Base-by-base conservation (phyloP, 2,329 filamentous ascomycete genomes). In the Colletotrichum endophyticum region DNA sequence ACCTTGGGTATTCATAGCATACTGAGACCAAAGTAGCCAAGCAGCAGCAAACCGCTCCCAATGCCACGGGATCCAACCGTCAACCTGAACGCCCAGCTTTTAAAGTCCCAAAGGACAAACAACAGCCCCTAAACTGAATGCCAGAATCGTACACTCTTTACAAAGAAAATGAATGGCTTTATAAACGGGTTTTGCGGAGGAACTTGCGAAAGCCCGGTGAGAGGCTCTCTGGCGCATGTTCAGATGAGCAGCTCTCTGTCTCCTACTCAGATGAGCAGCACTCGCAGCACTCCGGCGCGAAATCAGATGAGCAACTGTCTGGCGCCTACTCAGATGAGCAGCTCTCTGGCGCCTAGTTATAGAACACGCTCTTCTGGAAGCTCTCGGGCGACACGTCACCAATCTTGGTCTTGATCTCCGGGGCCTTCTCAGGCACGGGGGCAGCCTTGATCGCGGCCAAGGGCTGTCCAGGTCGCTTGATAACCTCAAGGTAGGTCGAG, bases 401-500 rank as follows among this genome's bases (percentile, higher is more conserved):
- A 66, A 88, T 87, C 83, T 89, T 90, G 73, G 86, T 85, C 22
- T 85, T 85, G 56, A 88, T 82, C 30, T 76, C 74, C 19, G 74
- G 74, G 7, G 64, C 74, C 72, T 67, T 72, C 62, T 66, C 61
- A 1, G 82, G 80, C 11, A 83, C 87, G 13, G 84, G 83, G 13
- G 88, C 80, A 12, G 86, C 85, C 83, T 90, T 89, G 81, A 92
- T 90, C 66, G 89, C 87, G 78, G 90, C 89, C 13, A 90, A 82
- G 8, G 87, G 84, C 32, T 88, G 86, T 27, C 87, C 88, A 1
- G 91, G 89, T 67, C 89, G 87, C 80, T 89, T 88, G 30, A 92
- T 88, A 66, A 97, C 91, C 85, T 98, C 95, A 32, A 99, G 90
- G 82, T 98, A 99, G 2, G 96, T 96, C 2, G 94, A 93, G 3